Base-by-base conservation (phyloP, 345 rosid species). In the Gossypium thurberi region DNA sequence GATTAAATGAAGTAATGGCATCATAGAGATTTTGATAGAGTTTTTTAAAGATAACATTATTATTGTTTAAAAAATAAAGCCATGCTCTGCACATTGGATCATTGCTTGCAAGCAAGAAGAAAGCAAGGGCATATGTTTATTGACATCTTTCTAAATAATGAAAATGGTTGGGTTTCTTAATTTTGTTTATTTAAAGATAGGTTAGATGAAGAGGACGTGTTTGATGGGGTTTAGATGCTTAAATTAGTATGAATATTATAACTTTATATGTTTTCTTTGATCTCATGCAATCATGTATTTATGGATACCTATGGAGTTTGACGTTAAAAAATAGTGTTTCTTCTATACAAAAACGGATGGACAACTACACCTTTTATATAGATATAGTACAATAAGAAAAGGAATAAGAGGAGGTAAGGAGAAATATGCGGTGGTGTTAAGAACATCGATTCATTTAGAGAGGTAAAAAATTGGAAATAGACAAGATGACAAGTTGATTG, bases 381-480 rank as follows among this genome's bases (percentile, higher is more conserved):
- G 4, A 28, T 28, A 28, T 28, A 28, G 4, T 33, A 33, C 6
- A 33, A 33, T 5, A 5, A 33, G 40, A 5, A 33, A 33, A 7
- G 7, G 40, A 33, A 33, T 5, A 33, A 33, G 7, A 5, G 1
- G 6, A 33, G 1, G 0, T 33, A 33, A 33, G 0, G 1, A 33
- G 40, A 5, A 33, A 33, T 33, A 33, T 33, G 40, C 6, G 40
- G 40, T 33, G 1, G 0, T 33, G 40, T 33, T 33, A 5, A 33
- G 40, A 5, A 5, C 0, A 0, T 6, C 1, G 0, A 33, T 33
- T 33, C 1, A 33, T 33, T 33, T 33, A 33, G 1, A 33, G 40
- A 33, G 7, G 1, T 0, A 1, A 0, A 33, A 5, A 5, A 5
- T 5, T 33, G 0, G 6, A 33, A 33, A 33, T 1, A 5, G 7